Evolutionary conservation across 176 grass and related monocot species (phyloP).

Genomic region (Aegilops umbellulata): DNA sequence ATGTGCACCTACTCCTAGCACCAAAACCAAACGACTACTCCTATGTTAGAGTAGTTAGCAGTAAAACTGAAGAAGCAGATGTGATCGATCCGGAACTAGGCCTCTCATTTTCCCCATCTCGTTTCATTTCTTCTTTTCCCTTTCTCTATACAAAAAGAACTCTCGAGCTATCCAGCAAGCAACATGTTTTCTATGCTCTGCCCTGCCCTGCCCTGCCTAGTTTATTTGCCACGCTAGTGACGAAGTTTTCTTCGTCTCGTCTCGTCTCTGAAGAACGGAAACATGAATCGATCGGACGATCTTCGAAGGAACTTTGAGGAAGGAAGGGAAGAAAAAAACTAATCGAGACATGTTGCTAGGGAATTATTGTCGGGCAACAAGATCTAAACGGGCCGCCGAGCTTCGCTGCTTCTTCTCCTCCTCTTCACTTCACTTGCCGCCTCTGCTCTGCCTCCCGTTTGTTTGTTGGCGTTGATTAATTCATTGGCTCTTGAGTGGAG

Average conservation of each 20-base stretch:
- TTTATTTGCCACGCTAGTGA: neutral
- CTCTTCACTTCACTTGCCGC: neutral
- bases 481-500: neutral
- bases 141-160: neutral
- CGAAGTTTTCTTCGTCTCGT: neutral
- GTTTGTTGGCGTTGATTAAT: too few relatives aligned
- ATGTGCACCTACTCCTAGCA: neutral
- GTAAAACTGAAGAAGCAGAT: neutral
- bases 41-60: neutral
- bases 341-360: conserved; percentile 15
- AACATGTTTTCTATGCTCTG: neutral
- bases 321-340: neutral
- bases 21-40: too few relatives aligned
- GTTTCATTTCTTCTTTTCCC: neutral
- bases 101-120: neutral
- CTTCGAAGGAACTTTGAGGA: neutral
- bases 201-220: neutral
- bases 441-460: neutral
- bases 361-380: neutral
- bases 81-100: neutral
- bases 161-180: neutral
- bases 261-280: neutral
- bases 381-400: conserved; percentile 12
- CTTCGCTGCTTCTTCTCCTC: neutral
- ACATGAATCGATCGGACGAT: neutral